Evolutionary conservation across 805 yeast species (phyloP).

Genomic region (Saccharomycopsis vini): DNA sequence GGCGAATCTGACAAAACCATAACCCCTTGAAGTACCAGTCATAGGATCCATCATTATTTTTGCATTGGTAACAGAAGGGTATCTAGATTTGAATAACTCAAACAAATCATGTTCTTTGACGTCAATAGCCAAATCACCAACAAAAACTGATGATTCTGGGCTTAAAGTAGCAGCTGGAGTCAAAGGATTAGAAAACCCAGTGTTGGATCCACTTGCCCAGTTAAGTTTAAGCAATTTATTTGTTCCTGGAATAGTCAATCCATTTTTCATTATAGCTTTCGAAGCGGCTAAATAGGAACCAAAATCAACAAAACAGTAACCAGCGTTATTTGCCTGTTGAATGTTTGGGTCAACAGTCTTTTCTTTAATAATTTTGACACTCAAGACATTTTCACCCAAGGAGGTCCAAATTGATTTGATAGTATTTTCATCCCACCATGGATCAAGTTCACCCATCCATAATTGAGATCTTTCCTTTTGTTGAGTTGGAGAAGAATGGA

Average conservation of each 20-base stretch:
- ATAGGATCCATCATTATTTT: conserved; percentile 69
- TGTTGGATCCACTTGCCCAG: conserved; percentile 64
- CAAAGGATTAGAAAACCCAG: conserved; percentile 32
- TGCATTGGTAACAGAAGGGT: conserved; percentile 65
- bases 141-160: conserved; percentile 61
- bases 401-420: conserved; percentile 62
- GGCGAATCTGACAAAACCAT: conserved; percentile 79
- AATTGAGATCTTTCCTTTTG: conserved; percentile 27
- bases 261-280: conserved; percentile 59
- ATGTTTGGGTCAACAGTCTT: conserved; percentile 31
- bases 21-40: conserved; percentile 70
- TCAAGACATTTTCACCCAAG: conserved; percentile 52
- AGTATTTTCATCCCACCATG: conserved; percentile 67
- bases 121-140: conserved; percentile 74
- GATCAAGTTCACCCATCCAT: conserved; percentile 91
- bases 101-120: conserved; percentile 58
- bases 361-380: conserved; percentile 66
- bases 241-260: conserved; percentile 57
- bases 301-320: conserved; percentile 80
- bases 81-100: conserved; percentile 58
- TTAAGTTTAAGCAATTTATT: conserved; percentile 57
- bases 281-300: conserved; percentile 50
- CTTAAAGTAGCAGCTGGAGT: not conserved
- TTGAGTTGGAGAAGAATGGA: conserved; percentile 2
- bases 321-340: conserved; percentile 37